Conservation (phyloP, 257 asterid genomes). For the Agastache rugosa region DNA sequence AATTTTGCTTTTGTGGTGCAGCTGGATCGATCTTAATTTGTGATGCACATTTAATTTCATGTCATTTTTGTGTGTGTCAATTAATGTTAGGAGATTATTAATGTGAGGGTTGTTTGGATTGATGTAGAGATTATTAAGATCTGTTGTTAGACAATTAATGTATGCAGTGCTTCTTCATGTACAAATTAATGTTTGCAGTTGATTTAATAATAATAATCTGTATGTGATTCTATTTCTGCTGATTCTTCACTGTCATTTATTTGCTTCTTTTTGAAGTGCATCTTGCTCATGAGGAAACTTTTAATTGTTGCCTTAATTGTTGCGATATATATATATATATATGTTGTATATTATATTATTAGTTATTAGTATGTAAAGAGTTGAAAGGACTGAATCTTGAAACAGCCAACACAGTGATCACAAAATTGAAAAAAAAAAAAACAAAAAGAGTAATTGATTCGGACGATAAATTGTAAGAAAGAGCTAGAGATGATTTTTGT, state of each 20-base stretch:
- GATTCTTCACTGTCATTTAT: background rate
- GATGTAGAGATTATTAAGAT: conserved; percentile 26
- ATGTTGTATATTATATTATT: no score
- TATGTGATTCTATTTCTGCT: conserved; percentile 19
- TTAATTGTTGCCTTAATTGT: no score
- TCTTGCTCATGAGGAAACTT: background rate
- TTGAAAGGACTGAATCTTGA: no score
- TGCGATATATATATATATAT: no score
- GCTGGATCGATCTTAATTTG: conserved; percentile 13
- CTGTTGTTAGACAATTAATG: conserved; percentile 24
- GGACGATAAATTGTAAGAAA: no score
- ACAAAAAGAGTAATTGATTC: no score
- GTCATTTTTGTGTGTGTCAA: conserved; percentile 9
- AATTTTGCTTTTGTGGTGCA: conserved; percentile 20
- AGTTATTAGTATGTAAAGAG: no score
- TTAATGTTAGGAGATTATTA: conserved; percentile 19
- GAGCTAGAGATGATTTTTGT: no score
- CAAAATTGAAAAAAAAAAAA: no score
- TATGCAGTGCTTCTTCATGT: conserved; percentile 30
- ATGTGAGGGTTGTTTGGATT: conserved; percentile 14
- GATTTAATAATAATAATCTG: conserved; percentile 42
- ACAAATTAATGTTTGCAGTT: conserved; percentile 38
- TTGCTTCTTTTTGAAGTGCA: background rate
- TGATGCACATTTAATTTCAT: conserved; percentile 12
- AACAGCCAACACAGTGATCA: no score